Base-by-base conservation (phyloP, 1,284 basidiomycete genomes). In the Anthracocystis setariae region DNA sequence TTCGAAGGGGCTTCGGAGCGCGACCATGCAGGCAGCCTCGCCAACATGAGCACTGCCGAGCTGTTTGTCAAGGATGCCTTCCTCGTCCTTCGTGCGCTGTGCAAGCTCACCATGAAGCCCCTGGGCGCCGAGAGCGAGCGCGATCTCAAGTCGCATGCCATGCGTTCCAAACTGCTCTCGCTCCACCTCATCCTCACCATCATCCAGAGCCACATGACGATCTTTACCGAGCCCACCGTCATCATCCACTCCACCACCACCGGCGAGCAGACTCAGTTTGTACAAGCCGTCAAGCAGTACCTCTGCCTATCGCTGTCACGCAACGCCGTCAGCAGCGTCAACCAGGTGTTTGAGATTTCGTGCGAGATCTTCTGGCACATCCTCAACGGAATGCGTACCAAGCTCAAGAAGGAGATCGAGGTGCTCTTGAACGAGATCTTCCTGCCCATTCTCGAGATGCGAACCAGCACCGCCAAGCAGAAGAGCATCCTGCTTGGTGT, bases 371-470 rank as follows among this genome's bases (percentile, higher is more conserved):
- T 98, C 84, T 98, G 95, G 94, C 89, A 92, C 74, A 91, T 98
- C 45, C 85, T 99, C 21, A 89, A 91, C 49, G 92, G 92, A 5
- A 91, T 99, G 90, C 88, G 96, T 29, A 93, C 93, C 27, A 96
- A 93, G 85, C 88, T 99, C 68, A 99, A 99, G 92, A 98, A 98
- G 91, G 97, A 99, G 85, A 98, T 98, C 69, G 96, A 98, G 84
- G 94, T 99, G 37, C 86, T 99, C 32, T 85, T 99, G 55, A 96
- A 97, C 81, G 96, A 99, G 82, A 99, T 99, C 77, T 99, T 98
- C 86, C 89, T 99, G 61, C 96, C 96, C 2, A 97, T 99, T 51
- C 86, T 99, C 49, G 96, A 99, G 85, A 98, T 99, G 94, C 90
- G 91, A 78, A 97, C 92, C 20, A 93, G 95, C 10, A 96, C 94